These are phyloP conservation scores for Aspergillus fumigatus DNA, from an alignment of 2,329 filamentous ascomycete genomes.

Conservation along the genomic window DNA sequence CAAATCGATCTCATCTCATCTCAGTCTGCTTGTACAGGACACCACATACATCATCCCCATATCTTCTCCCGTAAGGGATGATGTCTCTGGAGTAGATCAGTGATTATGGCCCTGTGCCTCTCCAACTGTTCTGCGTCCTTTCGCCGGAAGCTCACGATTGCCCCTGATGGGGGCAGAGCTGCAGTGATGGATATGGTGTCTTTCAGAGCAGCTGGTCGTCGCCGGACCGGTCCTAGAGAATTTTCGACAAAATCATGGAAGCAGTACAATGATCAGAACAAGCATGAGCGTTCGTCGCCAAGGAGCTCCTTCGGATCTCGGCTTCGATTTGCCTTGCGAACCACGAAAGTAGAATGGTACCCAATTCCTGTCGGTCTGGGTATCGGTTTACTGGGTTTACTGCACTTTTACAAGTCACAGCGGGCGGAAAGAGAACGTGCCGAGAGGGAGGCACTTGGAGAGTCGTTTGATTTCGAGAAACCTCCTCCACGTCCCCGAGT, in stretches of 20 bases:
- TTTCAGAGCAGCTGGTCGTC: slow-evolving; percentile 28
- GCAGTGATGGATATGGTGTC: slow-evolving; percentile 30
- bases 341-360: slow-evolving; percentile 77
- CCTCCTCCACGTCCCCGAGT: slow-evolving; percentile 58
- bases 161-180: slow-evolving; percentile 19
- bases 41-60: background rate
- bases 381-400: slow-evolving; percentile 74
- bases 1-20: background rate
- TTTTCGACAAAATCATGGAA: slow-evolving; percentile 41
- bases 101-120: slow-evolving; percentile 34
- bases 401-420: slow-evolving; percentile 77
- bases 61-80: slow-evolving; percentile 11
- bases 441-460: slow-evolving; percentile 43
- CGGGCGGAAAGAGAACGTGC: slow-evolving; percentile 44
- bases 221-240: slow-evolving; percentile 24
- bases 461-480: slow-evolving; percentile 31
- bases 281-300: slow-evolving; percentile 28
- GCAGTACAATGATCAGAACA: slow-evolving; percentile 36
- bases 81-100: slow-evolving; percentile 24
- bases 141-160: slow-evolving; percentile 19
- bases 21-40: background rate
- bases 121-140: slow-evolving; percentile 19
- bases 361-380: slow-evolving; percentile 84
- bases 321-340: slow-evolving; percentile 54
- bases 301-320: slow-evolving; percentile 55